phyloP scores from a whole-genome alignment of 2,329 filamentous ascomycete genomes.

The Aspergillus nomiae region DNA sequence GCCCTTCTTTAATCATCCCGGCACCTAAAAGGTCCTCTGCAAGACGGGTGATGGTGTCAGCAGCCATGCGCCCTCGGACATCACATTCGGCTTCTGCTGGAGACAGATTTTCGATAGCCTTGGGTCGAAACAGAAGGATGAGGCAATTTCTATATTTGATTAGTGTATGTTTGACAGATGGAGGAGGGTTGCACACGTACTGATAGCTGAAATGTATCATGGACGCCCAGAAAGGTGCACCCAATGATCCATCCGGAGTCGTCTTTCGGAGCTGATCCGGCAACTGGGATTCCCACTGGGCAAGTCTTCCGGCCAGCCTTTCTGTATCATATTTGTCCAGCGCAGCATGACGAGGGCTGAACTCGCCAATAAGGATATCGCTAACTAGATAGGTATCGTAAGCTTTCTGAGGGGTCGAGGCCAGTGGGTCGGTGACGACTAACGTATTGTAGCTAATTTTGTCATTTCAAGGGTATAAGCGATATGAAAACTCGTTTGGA shows the following conservation, averaged over 20 bases:
- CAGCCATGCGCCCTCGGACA: background rate
- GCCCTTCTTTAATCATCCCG: background rate
- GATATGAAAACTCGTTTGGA: background rate
- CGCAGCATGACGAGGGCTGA: background rate
- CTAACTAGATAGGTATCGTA: background rate
- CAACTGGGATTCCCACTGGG: background rate
- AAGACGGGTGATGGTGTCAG: background rate
- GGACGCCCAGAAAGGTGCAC: background rate
- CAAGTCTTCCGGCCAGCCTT: background rate
- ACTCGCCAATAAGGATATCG: background rate
- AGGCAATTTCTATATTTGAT: background rate
- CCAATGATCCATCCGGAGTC: background rate
- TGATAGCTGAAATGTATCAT: background rate
- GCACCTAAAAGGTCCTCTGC: background rate
- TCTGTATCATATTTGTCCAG: background rate
- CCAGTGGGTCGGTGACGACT: background rate
- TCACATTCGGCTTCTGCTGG: background rate
- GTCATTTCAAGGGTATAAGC: background rate
- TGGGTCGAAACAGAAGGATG: background rate
- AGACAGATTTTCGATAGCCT: background rate
- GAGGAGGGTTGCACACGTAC: background rate
- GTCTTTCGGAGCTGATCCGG: background rate
- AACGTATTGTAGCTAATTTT: background rate
- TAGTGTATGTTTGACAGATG: background rate
- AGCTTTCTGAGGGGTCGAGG: background rate